phyloP scores from a whole-genome alignment of 495 filamentous ascomycete genomes.

The Cairneyella variabilis region DNA sequence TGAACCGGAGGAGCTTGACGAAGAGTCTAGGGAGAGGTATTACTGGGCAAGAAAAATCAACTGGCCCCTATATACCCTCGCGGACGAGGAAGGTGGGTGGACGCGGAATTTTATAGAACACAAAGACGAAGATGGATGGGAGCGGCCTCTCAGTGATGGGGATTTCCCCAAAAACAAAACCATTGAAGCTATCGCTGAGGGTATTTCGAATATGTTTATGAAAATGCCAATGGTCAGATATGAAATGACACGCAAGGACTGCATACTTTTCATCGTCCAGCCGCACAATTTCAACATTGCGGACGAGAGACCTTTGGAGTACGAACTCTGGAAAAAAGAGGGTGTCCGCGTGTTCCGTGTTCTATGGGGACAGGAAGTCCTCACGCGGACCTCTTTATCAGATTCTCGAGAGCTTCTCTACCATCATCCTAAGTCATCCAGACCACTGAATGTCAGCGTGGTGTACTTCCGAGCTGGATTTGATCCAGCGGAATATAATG shows the following conservation, averaged over 20 bases:
- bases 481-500: slow-evolving; percentile 57
- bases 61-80: no score
- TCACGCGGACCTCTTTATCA: slow-evolving; percentile 60
- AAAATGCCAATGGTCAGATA: slow-evolving; percentile 5
- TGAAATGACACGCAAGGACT: no score
- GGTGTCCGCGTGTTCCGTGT: slow-evolving; percentile 72
- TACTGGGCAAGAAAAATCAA: no score
- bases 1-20: slow-evolving; percentile 3
- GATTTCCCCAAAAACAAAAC: slow-evolving; percentile 65
- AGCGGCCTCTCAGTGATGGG: slow-evolving; percentile 16
- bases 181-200: slow-evolving; percentile 61
- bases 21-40: no score
- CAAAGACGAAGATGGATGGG: no score
- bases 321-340: slow-evolving; percentile 52
- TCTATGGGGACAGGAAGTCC: slow-evolving; percentile 57
- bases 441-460: slow-evolving; percentile 71
- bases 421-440: slow-evolving; percentile 58
- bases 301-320: slow-evolving; percentile 78
- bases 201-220: slow-evolving; percentile 48
- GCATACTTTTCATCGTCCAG: slow-evolving; percentile 84
- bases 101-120: no score
- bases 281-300: slow-evolving; percentile 84
- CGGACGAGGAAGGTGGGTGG: no score
- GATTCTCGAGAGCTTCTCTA: slow-evolving; percentile 72
- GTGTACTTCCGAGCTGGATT: slow-evolving; percentile 87